Percentiles rank a stretch among this genome's conserved stretches.
Evolutionary conservation across 2,329 filamentous ascomycete species (phyloP).

Genomic region (Didymella segeticola): DNA sequence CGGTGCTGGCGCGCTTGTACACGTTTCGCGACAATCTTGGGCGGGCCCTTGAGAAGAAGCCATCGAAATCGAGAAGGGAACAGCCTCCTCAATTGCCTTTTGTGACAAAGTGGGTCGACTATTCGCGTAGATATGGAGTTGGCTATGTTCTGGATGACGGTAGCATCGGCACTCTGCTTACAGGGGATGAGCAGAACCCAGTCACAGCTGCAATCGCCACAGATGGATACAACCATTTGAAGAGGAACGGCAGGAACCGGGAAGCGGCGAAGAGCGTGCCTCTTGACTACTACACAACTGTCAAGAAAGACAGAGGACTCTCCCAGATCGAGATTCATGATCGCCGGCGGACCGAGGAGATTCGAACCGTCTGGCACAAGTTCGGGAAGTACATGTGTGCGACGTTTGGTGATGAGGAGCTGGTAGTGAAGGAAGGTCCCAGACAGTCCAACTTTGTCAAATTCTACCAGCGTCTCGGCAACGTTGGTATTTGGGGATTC

Average conservation of each 20-base stretch:
- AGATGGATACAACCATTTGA: conserved; percentile 73
- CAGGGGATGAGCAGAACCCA: conserved; percentile 58
- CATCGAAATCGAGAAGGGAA: conserved; percentile 49
- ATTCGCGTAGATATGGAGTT: conserved; percentile 84
- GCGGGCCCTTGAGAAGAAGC: conserved; percentile 51
- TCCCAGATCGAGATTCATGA: conserved; percentile 66
- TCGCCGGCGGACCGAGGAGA: conserved; percentile 63
- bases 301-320: conserved; percentile 66
- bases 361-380: conserved; percentile 68
- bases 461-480: conserved; percentile 82
- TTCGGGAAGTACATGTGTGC: conserved; percentile 74
- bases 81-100: conserved; percentile 62
- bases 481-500: conserved; percentile 83
- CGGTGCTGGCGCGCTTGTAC: conserved; percentile 54
- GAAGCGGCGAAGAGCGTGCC: conserved; percentile 52
- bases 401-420: conserved; percentile 50
- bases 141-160: conserved; percentile 85
- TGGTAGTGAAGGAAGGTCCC: conserved; percentile 57
- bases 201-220: conserved; percentile 76
- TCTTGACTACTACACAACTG: conserved; percentile 77
- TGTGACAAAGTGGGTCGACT: conserved; percentile 83
- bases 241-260: conserved; percentile 68
- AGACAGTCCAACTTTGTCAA: conserved; percentile 66
- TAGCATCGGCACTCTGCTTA: conserved; percentile 72
- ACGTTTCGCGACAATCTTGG: conserved; percentile 56